Base-by-base conservation (phyloP, 305 asterid genomes). In the Solanum hybrid region DNA sequence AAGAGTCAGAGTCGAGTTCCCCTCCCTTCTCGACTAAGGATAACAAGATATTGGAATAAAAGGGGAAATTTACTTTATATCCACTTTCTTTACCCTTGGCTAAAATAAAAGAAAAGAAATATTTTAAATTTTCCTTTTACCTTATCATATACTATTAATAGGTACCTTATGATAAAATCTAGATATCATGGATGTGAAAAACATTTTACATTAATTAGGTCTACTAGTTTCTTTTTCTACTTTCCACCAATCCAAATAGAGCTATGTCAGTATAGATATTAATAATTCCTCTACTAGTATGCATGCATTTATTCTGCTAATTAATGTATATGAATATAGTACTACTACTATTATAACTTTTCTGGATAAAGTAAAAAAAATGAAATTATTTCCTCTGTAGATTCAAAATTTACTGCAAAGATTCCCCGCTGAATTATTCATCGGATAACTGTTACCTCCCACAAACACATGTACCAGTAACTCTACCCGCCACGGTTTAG, bases 241-340 rank as follows among this genome's bases (percentile, higher is more conserved):
- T 85, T 85, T 85, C 88, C 32, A 85, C 31, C 77, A 85, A 51
- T 32, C 88, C 10, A 85, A 85, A 56, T 60, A 60, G 88, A 85
- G 77, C n/a, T 60, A 31, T 10, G 22, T 56, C 32, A 32, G 76
- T 29, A 31, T 5, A 10, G 42, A 17, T 51, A 84, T 84, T 27
- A 51, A 6, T 51, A 84, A 10, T 31, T 46, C 22, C 42, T 69
- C 5, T 5, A 84, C 16, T 84, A 31, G 73, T 29, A 22, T n/a
- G 88, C 51, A 84, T 32, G 75, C 7, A 56, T 51, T 32, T 20
- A 22, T 56, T 31, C 32, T 85, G 72, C 14, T 51, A 84, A 31
- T 31, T 10, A 84, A 84, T 84, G 29, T 26, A 31, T 1, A 85
- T 85, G 75, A 32, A 85, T 22, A 17, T 60, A 20, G 71, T 20